These are phyloP conservation scores for Funneliformis caledonium DNA, from an alignment of 371 early-diverging fungal genomes.

Conservation along the genomic window DNA sequence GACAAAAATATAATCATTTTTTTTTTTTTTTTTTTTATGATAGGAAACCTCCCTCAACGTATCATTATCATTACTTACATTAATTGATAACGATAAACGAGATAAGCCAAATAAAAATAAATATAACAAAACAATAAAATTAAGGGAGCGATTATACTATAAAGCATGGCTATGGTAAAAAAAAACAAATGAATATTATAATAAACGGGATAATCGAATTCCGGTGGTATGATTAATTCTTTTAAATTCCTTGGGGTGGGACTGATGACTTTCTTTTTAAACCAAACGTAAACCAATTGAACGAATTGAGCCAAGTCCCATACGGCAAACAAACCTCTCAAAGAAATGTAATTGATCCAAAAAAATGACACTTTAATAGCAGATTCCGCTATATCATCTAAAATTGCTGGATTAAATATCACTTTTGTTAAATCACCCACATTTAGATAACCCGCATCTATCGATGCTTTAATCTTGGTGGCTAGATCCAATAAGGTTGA, in stretches of 20 bases:
- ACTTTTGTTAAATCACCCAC: not conserved
- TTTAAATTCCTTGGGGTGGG: slow-evolving; percentile 26
- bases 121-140: slow-evolving; percentile 31
- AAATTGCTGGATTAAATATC: not conserved
- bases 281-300: not conserved
- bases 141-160: slow-evolving; percentile 30
- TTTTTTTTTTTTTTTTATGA: not conserved
- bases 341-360: slow-evolving; percentile 36
- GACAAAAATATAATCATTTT: no score
- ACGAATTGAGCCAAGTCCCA: slow-evolving; percentile 34
- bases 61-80: slow-evolving; percentile 20
- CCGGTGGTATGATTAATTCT: slow-evolving; percentile 17
- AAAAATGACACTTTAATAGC: slow-evolving; percentile 25
- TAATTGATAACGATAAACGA: slow-evolving; percentile 40
- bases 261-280: slow-evolving; percentile 4
- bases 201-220: slow-evolving; percentile 35
- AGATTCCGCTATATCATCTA: slow-evolving; percentile 4
- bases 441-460: not conserved
- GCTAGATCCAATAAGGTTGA: not conserved
- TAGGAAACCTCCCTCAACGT: not conserved
- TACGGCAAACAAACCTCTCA: slow-evolving; percentile 11
- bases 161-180: slow-evolving; percentile 26
- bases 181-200: slow-evolving; percentile 30
- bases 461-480: not conserved
- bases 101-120: slow-evolving; percentile 34